These are phyloP conservation scores for Tephrocybe sp. DNA, from an alignment of 768 basidiomycete species.

Conservation along the genomic window DNA sequence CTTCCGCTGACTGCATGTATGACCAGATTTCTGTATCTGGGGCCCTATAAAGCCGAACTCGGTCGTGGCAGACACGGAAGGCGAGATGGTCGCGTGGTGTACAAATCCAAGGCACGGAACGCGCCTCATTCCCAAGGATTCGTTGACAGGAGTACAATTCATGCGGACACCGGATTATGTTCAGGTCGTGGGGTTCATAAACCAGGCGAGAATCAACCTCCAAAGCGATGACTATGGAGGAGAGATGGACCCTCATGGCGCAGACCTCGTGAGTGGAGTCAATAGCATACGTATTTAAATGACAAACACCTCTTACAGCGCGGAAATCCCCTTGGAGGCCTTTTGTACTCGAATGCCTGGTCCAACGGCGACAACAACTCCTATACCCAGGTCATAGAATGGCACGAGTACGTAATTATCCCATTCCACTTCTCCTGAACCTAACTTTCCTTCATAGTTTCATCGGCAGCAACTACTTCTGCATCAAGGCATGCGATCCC, in stretches of 20 bases:
- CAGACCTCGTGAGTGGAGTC: constrained; percentile 46
- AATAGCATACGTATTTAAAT: too few relatives aligned
- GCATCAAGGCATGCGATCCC: constrained; percentile 62
- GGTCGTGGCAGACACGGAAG: constrained; percentile 65
- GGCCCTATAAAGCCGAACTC: constrained; percentile 51
- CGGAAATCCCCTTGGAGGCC: constrained; percentile 17
- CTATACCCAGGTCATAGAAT: constrained; percentile 51
- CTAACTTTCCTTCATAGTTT: constrained; percentile 40
- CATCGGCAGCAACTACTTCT: constrained; percentile 53
- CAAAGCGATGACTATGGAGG: constrained; percentile 60
- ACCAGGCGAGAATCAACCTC: constrained; percentile 62
- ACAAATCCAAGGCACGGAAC: constrained; percentile 70
- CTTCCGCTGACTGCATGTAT: too few relatives aligned
- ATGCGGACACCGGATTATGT: constrained; percentile 59
- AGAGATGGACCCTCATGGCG: constrained; percentile 77
- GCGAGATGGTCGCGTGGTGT: constrained; percentile 75
- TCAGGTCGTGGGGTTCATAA: constrained; percentile 60
- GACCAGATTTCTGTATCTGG: constrained; percentile 71
- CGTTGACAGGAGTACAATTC: constrained; percentile 65
- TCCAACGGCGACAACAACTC: constrained; percentile 29
- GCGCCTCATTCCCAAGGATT: constrained; percentile 68
- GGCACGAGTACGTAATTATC: constrained; percentile 46
- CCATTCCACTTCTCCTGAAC: not conserved
- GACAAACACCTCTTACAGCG: too few relatives aligned
- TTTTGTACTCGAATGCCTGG: constrained; percentile 21